A percentile compares a stretch with the other conserved stretches of the same genome.
These are phyloP conservation scores for Umbelopsis sp. DNA, from an alignment of 192 early-diverging fungal genomes.

Conservation along the genomic window DNA sequence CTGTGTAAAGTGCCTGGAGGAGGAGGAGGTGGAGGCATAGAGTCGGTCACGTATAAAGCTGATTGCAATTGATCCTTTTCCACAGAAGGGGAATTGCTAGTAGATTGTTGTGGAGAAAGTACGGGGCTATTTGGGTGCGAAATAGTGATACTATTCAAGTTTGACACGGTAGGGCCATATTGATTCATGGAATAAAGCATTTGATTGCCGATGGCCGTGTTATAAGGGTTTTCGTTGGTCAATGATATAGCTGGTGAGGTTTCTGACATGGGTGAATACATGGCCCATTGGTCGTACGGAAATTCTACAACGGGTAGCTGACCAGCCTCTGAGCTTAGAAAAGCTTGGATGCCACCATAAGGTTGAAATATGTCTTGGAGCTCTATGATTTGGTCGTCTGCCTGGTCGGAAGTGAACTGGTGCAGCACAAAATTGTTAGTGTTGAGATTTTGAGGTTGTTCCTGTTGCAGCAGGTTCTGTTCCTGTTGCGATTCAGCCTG, in stretches of 20 bases:
- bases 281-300: slow-evolving; percentile 13
- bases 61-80: slow-evolving; percentile 8
- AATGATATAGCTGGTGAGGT: slow-evolving; percentile 10
- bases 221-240: neutral
- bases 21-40: slow-evolving; percentile 8
- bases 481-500: neutral
- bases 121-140: slow-evolving; percentile 13
- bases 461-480: neutral
- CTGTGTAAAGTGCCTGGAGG: slow-evolving; percentile 9
- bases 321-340: slow-evolving; percentile 24
- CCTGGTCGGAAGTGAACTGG: slow-evolving; percentile 51
- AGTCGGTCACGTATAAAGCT: slow-evolving; percentile 1
- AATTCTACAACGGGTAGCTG: slow-evolving; percentile 8
- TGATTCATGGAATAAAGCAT: slow-evolving; percentile 1
- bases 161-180: neutral
- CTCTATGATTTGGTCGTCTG: slow-evolving; percentile 35
- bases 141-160: slow-evolving; percentile 12
- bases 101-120: neutral
- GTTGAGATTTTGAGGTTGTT: slow-evolving; percentile 8
- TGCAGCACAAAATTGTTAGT: slow-evolving; percentile 40
- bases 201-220: neutral
- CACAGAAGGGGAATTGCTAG: neutral
- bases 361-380: slow-evolving; percentile 41
- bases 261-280: slow-evolving; percentile 2
- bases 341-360: slow-evolving; percentile 33